Percentiles rank a stretch among this genome's conserved stretches.
These are phyloP conservation scores for Avena eriantha DNA, from an alignment of 176 grass and related monocot genomes.

Conservation along the genomic window DNA sequence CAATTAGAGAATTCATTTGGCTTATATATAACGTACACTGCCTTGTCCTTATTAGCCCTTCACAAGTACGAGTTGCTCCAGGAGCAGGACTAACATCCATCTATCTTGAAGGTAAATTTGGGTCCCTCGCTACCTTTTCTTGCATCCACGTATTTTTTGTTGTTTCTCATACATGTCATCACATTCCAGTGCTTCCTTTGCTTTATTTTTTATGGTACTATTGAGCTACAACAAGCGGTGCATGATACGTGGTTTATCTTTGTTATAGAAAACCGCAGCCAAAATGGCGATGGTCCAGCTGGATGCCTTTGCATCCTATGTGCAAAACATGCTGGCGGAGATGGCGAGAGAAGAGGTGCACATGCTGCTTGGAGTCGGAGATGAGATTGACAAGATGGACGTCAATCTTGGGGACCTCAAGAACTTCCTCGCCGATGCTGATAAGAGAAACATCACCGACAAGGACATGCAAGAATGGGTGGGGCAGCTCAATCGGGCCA, in stretches of 20 bases:
- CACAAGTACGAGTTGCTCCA: neutral
- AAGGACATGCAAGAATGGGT: conserved; percentile 21
- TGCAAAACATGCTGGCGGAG: neutral
- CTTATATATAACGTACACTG: neutral
- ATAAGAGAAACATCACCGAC: neutral
- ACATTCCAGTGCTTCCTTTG: neutral
- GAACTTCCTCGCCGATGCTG: conserved; percentile 5
- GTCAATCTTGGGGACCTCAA: neutral
- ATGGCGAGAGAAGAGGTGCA: neutral
- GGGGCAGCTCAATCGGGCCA: conserved; percentile 5
- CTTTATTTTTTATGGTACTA: neutral
- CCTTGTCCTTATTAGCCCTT: neutral
- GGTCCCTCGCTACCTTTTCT: neutral
- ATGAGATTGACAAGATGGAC: conserved; percentile 10
- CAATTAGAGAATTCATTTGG: neutral
- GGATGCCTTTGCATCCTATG: conserved; percentile 28
- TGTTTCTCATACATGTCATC: neutral
- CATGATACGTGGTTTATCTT: neutral
- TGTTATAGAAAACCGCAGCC: neutral
- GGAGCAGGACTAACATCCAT: neutral
- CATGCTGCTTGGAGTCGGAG: conserved; percentile 34
- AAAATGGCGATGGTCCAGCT: conserved; percentile 41
- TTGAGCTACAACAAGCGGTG: neutral
- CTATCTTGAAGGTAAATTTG: neutral
- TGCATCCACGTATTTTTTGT: neutral